Evolutionary conservation across 2,329 filamentous ascomycete genomes (phyloP).

Genomic region (Colletotrichum neosansevieriae): DNA sequence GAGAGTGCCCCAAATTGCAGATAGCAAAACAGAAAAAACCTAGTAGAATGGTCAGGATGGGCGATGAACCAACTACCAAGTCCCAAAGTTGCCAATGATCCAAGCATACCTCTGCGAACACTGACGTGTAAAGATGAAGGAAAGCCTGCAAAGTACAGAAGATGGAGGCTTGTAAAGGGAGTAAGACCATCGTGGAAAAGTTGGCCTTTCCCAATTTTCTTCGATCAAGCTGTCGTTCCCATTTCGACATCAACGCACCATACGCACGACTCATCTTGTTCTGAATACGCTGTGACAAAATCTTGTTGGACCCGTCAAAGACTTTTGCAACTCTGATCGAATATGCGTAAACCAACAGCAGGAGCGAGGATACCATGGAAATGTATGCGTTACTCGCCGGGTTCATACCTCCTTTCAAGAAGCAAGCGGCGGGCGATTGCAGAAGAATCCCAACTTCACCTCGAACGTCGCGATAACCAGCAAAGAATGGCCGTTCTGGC

Average conservation of each 20-base stretch:
- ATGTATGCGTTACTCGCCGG: not conserved
- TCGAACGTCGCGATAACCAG: not conserved
- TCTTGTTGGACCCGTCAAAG: not conserved
- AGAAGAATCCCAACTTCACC: not conserved
- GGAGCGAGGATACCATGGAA: conserved; percentile 6
- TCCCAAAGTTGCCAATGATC: not conserved
- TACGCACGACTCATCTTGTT: not conserved
- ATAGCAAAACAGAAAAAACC: not conserved
- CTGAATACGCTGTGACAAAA: not conserved
- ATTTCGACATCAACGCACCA: not conserved
- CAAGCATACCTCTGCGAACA: conserved; percentile 14
- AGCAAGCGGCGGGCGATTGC: conserved; percentile 10
- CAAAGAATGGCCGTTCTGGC: not conserved
- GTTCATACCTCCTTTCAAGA: not conserved
- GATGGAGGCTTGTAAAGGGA: not conserved
- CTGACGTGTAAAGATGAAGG: not conserved
- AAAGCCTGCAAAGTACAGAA: not conserved
- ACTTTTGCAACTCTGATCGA: not conserved
- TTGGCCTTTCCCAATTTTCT: not conserved
- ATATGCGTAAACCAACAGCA: not conserved
- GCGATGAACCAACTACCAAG: too few relatives aligned
- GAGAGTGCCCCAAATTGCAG: conserved; percentile 13
- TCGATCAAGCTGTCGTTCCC: not conserved
- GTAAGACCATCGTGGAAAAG: not conserved
- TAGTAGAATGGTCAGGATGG: not conserved